Base-by-base conservation (phyloP, 352 stramenopile genomes). In the Blastocystis sp. region DNA sequence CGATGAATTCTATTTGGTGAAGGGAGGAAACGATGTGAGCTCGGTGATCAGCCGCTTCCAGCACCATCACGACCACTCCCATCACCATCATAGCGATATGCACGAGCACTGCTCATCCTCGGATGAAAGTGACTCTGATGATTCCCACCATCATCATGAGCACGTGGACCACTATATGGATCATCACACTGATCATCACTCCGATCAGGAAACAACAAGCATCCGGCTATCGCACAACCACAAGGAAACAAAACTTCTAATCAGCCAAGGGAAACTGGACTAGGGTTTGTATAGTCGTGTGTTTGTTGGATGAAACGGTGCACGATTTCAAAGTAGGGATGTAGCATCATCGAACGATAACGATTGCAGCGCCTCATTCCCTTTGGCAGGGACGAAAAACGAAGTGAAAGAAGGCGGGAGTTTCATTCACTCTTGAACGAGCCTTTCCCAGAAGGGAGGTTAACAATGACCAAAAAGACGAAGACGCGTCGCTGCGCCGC, bases 401-500 rank as follows among this genome's bases (percentile, higher is more conserved):
- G 28, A 34, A 34, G 28, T 34, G 28, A 34, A 34, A 34, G 28
- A 34, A 34, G 28, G 28, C 28, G 28, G 28, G 28, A 34, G 28
- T 34, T 34, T 34, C 28, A 34, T 34, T 34, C 28, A 34, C 28
- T 34, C 28, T 34, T 34, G 28, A 34, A 34, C 28, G 28, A 34
- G 28, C 28, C 28, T 34, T 34, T 34, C 28, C 28, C 28, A 34
- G 28, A 34, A 34, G 28, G 28, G 28, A 34, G 28, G 28, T 34
- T 34, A 81, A 63, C 45, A 42, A 97, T 97, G 94, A 96, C 93
- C 60, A 99, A 98, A 90, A 93, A 95, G 80, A 99, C 98, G 92
- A 98, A 98, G 91, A 98, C 95, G 40, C 93, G 96, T 89, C 98
- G 98, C 89, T 98, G 98, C 91, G 97, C 97, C 62, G 93, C 97